Evolutionary conservation across 345 rosid species (phyloP).

Genomic region (Psidium friedrichsthalianum): DNA sequence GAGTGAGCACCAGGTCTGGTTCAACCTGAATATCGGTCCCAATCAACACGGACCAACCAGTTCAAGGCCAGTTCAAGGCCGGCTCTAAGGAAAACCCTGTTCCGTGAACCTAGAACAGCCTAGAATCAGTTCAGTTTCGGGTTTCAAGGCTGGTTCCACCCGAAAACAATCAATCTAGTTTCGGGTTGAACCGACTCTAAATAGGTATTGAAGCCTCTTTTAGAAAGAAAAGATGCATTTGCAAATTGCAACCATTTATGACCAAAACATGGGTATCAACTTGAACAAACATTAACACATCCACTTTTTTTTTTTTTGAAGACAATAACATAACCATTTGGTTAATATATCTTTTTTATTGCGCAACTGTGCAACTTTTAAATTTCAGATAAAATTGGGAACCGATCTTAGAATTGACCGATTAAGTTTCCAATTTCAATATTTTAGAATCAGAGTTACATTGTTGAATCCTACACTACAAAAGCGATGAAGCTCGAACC

Average conservation of each 20-base stretch:
- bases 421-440: too few relatives aligned
- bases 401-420: too few relatives aligned
- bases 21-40: neutral
- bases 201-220: neutral
- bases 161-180: fast-evolving
- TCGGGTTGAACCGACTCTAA: fast-evolving
- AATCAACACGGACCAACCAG: neutral
- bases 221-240: neutral
- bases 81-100: too few relatives aligned
- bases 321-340: neutral
- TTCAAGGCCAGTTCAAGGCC: neutral
- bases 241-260: neutral
- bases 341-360: neutral
- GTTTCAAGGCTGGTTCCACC: neutral
- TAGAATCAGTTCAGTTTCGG: too few relatives aligned
- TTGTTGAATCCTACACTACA: neutral
- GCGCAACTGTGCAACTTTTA: neutral
- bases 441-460: neutral
- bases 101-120: neutral
- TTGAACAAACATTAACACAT: neutral
- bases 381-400: too few relatives aligned
- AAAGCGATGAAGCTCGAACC: neutral
- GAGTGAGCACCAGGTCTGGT: neutral
- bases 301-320: neutral
- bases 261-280: neutral